Base-by-base conservation (phyloP, 1,139 yeast genomes). In the Arxiozyma slooffiae region DNA sequence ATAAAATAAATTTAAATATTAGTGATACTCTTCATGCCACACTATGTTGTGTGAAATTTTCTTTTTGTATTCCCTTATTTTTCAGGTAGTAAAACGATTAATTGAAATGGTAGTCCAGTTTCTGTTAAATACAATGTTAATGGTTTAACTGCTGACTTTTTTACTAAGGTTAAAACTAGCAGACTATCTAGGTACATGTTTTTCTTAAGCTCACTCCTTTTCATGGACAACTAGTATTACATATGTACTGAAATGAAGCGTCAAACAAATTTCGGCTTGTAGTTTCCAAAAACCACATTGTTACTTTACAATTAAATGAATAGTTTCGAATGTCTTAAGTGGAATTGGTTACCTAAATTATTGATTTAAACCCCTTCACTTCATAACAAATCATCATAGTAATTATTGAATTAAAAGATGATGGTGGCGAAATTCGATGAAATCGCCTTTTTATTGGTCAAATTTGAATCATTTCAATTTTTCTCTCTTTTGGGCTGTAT, bases 11-110 rank as follows among this genome's bases (percentile, higher is more conserved):
- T 64, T 89, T 97, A 46, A 89, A 70, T 51, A 87, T 75, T 4
- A 95, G 86, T 1, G 92, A 81, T 0, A 89, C 83, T 7, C 89
- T 92, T 0, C 96, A 97, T 0, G 96, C 85, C 0, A 89, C 77
- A 62, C 96, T 88, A 9, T 90, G 89, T 55, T 86, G 94, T 21
- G 70, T 61, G 52, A 69, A 57, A 7, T 69, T 52, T 4, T 64
- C 62, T 3, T 56, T 50, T 1, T 71, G 68, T 3, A 71, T 53
- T 0, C 67, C 70, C 2, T 64, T 62, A 0, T 79, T 71, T n/a
- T 0, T 89, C 90, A 26, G 68, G 59, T 17, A 68, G 69, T 41
- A 88, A 66, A 60, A 87, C 85, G 7, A 86, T 76, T 54, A 96
- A 69, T 0, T 96, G 89, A 7, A 78, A 73, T 0, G 96, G 95